Evolutionary conservation across 768 basidiomycete species (phyloP), one percentile per base, ranked within the genome.

Genomic region (Russula emetica): DNA sequence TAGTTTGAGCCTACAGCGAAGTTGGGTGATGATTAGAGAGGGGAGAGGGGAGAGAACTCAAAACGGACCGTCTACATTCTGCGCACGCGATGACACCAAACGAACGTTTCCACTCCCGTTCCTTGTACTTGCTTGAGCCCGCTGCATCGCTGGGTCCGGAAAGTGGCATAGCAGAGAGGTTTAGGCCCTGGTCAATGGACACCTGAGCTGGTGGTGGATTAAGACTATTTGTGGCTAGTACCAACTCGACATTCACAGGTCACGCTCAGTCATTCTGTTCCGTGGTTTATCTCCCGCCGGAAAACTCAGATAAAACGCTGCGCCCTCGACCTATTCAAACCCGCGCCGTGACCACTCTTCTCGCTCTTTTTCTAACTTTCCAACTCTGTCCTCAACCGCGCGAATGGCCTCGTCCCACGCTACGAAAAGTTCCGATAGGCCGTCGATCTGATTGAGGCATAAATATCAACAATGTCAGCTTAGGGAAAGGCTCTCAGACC

Each of bases 401-500:
- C 80, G 78, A 11, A 92, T 73, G 0, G 85, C 80, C 62, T 92
- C 89, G 67, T 93, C 90, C 91, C 92, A 94, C 16, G 82, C 83
- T 8, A 94, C 87, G 64, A 94, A 93, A 24, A 93, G 76, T 67
- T 92, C 90, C 14, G 92, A 93, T 1, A 93, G 78, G 1, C 84
- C 82, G 70, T 92, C 91, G 10, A 91, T 85, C 91, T 92, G 60
- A 45, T 22, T 30, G 22, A 13, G 44, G 45, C 4, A n/a, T 22
- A 11, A 45, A 22, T 11, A 11, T 47, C 5, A 45, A 47, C 45
- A 47, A 10, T 5, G n/a, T 22, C 10, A 11, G 18, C 18, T 44
- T 44, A 4, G 45, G 22, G 11, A 47, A 13, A 18, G 9, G 5
- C 5, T 22, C 22, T 22, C 84, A 58, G 66, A 90, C 90, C 72